These are phyloP conservation scores for Phytophthora foliorum DNA, from an alignment of 352 stramenopile genomes.

Conservation along the genomic window DNA sequence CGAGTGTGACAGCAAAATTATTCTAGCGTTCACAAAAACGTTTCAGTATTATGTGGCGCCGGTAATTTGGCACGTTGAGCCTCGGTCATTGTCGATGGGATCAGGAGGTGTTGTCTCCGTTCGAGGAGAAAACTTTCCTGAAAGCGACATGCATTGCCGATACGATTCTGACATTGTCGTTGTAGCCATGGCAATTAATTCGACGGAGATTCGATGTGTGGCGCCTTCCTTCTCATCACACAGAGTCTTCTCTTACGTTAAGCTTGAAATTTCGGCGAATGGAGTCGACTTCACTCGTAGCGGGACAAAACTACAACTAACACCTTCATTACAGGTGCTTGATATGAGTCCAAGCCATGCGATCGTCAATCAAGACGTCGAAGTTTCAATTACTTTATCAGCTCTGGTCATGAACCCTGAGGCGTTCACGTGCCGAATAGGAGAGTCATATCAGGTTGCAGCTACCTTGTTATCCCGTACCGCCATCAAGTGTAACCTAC, in stretches of 20 bases:
- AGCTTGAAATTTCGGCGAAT: slow-evolving; percentile 46
- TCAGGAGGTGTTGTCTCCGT: slow-evolving; percentile 29
- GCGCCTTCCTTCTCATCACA: slow-evolving; percentile 22
- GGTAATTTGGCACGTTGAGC: slow-evolving; percentile 24
- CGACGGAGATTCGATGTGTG: slow-evolving; percentile 38
- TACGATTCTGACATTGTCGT: slow-evolving; percentile 27
- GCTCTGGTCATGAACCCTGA: slow-evolving; percentile 27
- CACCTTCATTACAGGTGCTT: slow-evolving; percentile 39
- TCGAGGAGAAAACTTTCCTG: slow-evolving; percentile 35
- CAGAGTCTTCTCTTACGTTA: slow-evolving; percentile 28
- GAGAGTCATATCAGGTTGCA: slow-evolving; percentile 25
- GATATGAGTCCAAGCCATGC: slow-evolving; percentile 38
- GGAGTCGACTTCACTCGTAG: slow-evolving; percentile 43
- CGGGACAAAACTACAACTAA: slow-evolving; percentile 31
- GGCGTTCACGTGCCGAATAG: slow-evolving; percentile 43
- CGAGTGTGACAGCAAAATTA: slow-evolving; percentile 34
- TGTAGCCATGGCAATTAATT: slow-evolving; percentile 24
- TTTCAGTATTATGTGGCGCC: slow-evolving; percentile 48
- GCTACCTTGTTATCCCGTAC: slow-evolving; percentile 37
- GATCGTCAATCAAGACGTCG: slow-evolving; percentile 32
- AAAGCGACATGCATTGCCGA: slow-evolving; percentile 30
- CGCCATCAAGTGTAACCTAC: slow-evolving; percentile 43
- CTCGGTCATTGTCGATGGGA: slow-evolving; percentile 29
- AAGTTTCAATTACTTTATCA: slow-evolving; percentile 35
- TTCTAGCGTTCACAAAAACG: slow-evolving; percentile 34